These are phyloP conservation scores for Grammothele lineata DNA, from an alignment of 768 basidiomycete genomes.

Conservation along the genomic window DNA sequence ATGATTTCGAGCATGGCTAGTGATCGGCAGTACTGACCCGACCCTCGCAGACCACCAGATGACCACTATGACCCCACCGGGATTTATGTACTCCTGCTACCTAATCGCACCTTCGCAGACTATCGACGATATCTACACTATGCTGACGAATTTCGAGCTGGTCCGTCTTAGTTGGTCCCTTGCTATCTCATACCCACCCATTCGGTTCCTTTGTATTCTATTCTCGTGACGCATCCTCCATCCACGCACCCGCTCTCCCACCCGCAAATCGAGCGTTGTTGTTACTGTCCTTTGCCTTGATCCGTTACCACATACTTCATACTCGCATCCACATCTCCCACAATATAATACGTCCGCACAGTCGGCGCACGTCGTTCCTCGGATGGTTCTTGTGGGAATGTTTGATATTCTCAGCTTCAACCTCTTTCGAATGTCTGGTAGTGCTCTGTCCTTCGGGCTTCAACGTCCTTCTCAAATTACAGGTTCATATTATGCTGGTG, in stretches of 20 bases:
- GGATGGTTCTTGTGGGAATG: not conserved
- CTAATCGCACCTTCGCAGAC: slow-evolving; percentile 26
- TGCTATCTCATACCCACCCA: slow-evolving; percentile 25
- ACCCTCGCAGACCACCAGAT: slow-evolving; percentile 23
- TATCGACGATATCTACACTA: slow-evolving; percentile 23
- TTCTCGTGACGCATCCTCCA: slow-evolving; percentile 16
- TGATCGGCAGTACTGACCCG: not conserved
- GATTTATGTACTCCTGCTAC: slow-evolving; percentile 14
- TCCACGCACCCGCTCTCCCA: slow-evolving; percentile 5
- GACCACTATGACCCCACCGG: slow-evolving; percentile 11
- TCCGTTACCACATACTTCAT: slow-evolving; percentile 13
- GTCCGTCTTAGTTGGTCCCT: slow-evolving; percentile 21
- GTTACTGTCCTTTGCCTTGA: slow-evolving; percentile 11
- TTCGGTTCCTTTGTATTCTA: slow-evolving; percentile 22
- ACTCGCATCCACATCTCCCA: slow-evolving; percentile 14
- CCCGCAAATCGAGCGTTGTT: slow-evolving; percentile 16
- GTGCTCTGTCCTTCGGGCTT: too few species aligned
- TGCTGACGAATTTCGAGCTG: slow-evolving; percentile 25
- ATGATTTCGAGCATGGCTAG: slow-evolving; percentile 5
- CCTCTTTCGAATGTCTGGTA: too few species aligned
- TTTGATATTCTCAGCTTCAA: not conserved
- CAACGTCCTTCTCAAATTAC: not conserved
- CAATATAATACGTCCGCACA: slow-evolving; percentile 19
- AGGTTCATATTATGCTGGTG: not conserved
- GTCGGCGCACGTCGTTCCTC: slow-evolving; percentile 1